phyloP scores from a whole-genome alignment of 2,329 filamentous ascomycete genomes.

The Tolypocladium nubicola region DNA sequence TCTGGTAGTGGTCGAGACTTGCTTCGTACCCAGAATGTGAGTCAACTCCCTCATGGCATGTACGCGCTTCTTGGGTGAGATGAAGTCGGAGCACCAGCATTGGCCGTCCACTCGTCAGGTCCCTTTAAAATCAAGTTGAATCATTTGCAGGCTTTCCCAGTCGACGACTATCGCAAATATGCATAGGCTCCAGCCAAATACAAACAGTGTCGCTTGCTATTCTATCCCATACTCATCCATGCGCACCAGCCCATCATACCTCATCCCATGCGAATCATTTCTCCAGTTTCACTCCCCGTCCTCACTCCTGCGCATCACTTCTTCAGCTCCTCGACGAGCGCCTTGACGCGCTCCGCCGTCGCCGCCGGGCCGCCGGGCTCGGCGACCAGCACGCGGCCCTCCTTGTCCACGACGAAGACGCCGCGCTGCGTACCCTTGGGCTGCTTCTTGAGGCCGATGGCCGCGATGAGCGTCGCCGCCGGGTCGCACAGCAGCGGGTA shows the following conservation, averaged over 20 bases:
- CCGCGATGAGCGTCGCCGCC: slow-evolving; percentile 60
- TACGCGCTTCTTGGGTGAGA: background rate
- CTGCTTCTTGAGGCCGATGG: slow-evolving; percentile 82
- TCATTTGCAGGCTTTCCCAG: background rate
- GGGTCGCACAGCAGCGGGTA: slow-evolving; percentile 86
- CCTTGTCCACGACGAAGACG: slow-evolving; percentile 78
- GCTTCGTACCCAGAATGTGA: no score
- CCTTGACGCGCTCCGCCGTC: slow-evolving; percentile 68
- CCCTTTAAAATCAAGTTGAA: background rate
- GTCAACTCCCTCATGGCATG: background rate
- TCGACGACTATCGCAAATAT: background rate
- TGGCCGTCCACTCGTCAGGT: background rate
- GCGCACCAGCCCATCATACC: background rate
- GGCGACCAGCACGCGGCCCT: slow-evolving; percentile 66
- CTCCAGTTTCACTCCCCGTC: background rate
- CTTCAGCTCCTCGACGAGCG: slow-evolving; percentile 45
- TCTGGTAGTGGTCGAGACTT: background rate
- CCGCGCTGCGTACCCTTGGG: slow-evolving; percentile 74
- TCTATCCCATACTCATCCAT: background rate
- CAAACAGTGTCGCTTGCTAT: slow-evolving; percentile 2
- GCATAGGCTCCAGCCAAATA: background rate
- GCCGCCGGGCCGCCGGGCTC: slow-evolving; percentile 67
- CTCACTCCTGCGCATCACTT: slow-evolving; percentile 3
- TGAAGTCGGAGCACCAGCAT: background rate
- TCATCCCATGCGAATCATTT: background rate